These are phyloP conservation scores for Ceratocystis harringtonii DNA, from an alignment of 2,329 filamentous ascomycete species.

Conservation along the genomic window DNA sequence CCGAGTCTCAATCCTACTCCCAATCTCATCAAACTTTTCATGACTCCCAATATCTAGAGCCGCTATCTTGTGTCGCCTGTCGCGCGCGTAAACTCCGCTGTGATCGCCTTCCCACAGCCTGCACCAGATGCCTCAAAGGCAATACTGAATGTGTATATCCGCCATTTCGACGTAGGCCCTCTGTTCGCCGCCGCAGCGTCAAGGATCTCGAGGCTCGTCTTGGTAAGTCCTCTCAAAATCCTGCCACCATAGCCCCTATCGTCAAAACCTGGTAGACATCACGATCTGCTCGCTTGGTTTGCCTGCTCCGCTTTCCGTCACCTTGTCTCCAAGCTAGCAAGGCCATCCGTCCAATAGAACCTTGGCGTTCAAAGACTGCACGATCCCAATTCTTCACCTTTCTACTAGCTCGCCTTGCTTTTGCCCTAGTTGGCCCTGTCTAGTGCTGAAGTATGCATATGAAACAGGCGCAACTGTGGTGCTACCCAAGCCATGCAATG, in stretches of 20 bases:
- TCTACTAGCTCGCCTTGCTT: too few relatives aligned
- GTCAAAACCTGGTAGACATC: neutral
- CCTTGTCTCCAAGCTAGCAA: neutral
- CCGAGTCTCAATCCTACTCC: neutral
- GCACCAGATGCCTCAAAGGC: slow-evolving; percentile 62
- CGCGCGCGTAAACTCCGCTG: slow-evolving; percentile 75
- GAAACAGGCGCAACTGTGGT: neutral
- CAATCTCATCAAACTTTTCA: slow-evolving; percentile 1
- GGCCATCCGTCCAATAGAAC: too few relatives aligned
- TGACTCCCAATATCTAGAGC: slow-evolving; percentile 23
- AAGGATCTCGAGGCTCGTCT: slow-evolving; percentile 78
- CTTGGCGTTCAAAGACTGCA: too few relatives aligned
- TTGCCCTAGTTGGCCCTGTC: too few relatives aligned
- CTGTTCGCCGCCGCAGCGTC: slow-evolving; percentile 77
- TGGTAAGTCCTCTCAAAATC: slow-evolving; percentile 37
- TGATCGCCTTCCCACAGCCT: slow-evolving; percentile 65
- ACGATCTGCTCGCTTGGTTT: neutral
- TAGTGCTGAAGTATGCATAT: neutral
- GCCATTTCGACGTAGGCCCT: slow-evolving; percentile 74
- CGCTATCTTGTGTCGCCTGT: slow-evolving; percentile 69
- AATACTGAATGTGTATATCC: slow-evolving; percentile 74
- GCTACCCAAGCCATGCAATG: neutral
- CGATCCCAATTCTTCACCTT: too few relatives aligned
- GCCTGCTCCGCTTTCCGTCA: neutral
- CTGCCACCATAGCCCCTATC: neutral